phyloP scores from a whole-genome alignment of 768 basidiomycete genomes.

The Pulveroboletus sp. region DNA sequence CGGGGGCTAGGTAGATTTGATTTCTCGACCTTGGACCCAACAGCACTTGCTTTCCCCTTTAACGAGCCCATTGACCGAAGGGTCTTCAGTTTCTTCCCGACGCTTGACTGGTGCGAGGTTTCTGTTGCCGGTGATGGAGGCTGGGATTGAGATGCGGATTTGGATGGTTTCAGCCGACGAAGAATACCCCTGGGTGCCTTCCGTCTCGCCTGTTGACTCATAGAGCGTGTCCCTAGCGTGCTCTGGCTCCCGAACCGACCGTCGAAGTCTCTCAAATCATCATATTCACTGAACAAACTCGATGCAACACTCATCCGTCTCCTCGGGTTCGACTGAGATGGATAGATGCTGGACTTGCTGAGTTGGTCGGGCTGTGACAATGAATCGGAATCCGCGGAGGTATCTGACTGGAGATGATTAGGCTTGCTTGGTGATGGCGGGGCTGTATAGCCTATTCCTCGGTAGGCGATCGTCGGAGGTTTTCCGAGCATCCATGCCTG shows the following conservation, averaged over 20 bases:
- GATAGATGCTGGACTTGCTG: constrained; percentile 25
- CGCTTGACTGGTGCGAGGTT: constrained; percentile 27
- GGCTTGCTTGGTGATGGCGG: constrained; percentile 34
- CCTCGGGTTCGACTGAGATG: constrained; percentile 34
- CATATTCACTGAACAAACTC: constrained; percentile 78
- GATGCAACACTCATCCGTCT: constrained; percentile 71
- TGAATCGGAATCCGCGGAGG: constrained; percentile 15
- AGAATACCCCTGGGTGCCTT: constrained; percentile 70
- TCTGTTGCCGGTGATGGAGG: constrained; percentile 44
- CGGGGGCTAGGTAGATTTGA: constrained; percentile 46
- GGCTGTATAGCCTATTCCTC: constrained; percentile 81
- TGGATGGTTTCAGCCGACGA: constrained; percentile 49
- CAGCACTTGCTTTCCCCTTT: constrained; percentile 44
- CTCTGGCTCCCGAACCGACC: constrained; percentile 81
- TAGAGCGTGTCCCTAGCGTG: constrained; percentile 53
- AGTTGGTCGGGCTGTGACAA: constrained; percentile 21
- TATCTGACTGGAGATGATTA: constrained; percentile 17
- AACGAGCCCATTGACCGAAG: constrained; percentile 80
- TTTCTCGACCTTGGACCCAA: constrained; percentile 30
- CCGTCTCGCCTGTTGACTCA: constrained; percentile 39
- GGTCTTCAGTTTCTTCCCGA: constrained; percentile 60
- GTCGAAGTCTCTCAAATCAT: constrained; percentile 82
- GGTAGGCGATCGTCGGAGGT: constrained; percentile 77
- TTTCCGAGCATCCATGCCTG: constrained; percentile 98
- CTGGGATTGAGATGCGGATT: constrained; percentile 40